Percentiles rank a stretch among this genome's conserved stretches.
Conservation (phyloP, 2,329 filamentous ascomycete species). For the Myriosclerotinia scirpicola region DNA sequence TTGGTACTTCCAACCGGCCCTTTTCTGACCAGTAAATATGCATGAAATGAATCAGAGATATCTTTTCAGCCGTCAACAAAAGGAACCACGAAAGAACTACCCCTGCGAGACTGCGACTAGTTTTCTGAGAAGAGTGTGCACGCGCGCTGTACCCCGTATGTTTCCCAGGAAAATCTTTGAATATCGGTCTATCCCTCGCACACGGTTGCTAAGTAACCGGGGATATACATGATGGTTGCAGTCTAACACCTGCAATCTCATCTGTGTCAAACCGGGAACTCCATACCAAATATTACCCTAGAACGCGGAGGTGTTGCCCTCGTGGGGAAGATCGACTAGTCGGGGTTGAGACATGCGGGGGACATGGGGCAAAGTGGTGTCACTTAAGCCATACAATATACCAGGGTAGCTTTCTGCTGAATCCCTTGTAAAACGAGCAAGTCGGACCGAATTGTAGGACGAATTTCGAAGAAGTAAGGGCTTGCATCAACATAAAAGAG, state of each 20-base stretch:
- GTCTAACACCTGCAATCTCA: not conserved
- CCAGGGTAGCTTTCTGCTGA: conserved; percentile 9
- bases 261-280: not conserved
- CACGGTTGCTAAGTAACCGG: conserved; percentile 7
- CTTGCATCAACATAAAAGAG: not conserved
- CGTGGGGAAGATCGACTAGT: conserved; percentile 22
- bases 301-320: conserved; percentile 13
- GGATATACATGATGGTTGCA: conserved; percentile 9
- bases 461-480: not conserved
- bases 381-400: conserved; percentile 11
- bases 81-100: conserved; percentile 13
- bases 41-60: conserved; percentile 2
- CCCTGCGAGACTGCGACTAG: conserved; percentile 3
- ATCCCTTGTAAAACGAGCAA: conserved; percentile 19
- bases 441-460: conserved; percentile 24
- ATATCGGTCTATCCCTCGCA: not conserved
- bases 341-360: conserved; percentile 21
- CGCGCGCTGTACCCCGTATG: conserved; percentile 18
- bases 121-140: conserved; percentile 13
- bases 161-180: conserved; percentile 11
- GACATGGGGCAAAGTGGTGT: conserved; percentile 17
- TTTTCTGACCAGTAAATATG: conserved; percentile 17
- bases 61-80: conserved; percentile 4
- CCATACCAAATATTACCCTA: conserved; percentile 1
- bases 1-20: conserved; percentile 7